Evolutionary conservation across 2,329 filamentous ascomycete species (phyloP).

Genomic region (Ophiostoma tasmaniense): DNA sequence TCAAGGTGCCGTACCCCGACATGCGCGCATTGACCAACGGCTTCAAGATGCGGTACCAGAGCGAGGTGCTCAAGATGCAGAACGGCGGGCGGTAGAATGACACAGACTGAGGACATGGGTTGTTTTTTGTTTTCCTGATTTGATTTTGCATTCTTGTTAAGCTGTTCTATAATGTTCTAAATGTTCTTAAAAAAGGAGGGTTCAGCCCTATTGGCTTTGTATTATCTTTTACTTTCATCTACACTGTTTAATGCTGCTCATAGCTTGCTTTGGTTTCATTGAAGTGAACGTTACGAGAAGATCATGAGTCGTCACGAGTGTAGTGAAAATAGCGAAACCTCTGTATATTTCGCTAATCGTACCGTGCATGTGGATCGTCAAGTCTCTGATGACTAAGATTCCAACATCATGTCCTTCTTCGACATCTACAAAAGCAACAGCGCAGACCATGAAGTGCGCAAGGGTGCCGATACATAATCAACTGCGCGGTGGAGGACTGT

Average conservation of each 20-base stretch:
- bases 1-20: conserved; percentile 82
- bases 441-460: background rate
- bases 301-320: too few species aligned
- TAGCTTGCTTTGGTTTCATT: background rate
- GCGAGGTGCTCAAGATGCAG: conserved; percentile 55
- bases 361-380: background rate
- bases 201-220: background rate
- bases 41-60: conserved; percentile 75
- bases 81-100: conserved; percentile 14
- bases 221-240: background rate
- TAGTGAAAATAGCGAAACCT: background rate
- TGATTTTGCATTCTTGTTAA: background rate
- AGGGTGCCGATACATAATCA: background rate
- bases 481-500: background rate
- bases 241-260: background rate
- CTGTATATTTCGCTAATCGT: background rate
- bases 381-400: background rate
- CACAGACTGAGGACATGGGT: background rate
- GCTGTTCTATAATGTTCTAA: background rate
- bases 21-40: conserved; percentile 95
- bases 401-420: background rate
- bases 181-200: background rate
- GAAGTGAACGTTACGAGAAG: too few species aligned
- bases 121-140: background rate
- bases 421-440: background rate